Conservation (phyloP, 177 flowering plant species). For the Telopea speciosissima region DNA sequence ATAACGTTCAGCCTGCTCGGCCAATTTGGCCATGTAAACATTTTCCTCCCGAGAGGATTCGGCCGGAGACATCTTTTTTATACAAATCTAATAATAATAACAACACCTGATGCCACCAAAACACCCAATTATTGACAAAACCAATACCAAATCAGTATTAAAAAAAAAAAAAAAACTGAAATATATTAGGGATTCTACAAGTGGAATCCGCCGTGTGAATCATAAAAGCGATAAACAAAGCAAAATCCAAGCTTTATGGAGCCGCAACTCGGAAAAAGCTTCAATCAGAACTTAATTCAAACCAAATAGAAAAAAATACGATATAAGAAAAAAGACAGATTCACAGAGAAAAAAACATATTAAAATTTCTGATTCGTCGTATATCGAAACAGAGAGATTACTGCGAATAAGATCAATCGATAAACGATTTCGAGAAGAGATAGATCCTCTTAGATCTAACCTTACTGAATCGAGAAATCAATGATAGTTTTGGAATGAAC, state of each 20-base stretch:
- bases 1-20: conserved; percentile 12
- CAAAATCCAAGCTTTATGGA: not conserved
- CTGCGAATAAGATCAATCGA: not conserved
- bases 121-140: not conserved
- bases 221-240: not conserved
- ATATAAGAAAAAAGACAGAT: too few species aligned
- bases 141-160: not conserved
- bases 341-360: too few species aligned
- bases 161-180: not conserved
- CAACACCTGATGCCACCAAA: not conserved
- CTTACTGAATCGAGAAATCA: not conserved
- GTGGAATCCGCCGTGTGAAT: too few species aligned
- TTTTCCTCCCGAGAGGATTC: conserved; percentile 13
- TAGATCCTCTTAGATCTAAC: not conserved
- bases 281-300: not conserved
- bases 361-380: not conserved
- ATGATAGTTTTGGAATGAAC: not conserved
- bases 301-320: not conserved
- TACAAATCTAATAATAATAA: not conserved
- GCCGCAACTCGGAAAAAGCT: not conserved
- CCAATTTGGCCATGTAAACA: conserved; percentile 12
- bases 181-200: not conserved
- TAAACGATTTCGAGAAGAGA: not conserved
- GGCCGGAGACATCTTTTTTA: conserved; percentile 4
- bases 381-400: not conserved